phyloP scores from a whole-genome alignment of 2,329 filamentous ascomycete species.

The Dothiorella sarmentorum region DNA sequence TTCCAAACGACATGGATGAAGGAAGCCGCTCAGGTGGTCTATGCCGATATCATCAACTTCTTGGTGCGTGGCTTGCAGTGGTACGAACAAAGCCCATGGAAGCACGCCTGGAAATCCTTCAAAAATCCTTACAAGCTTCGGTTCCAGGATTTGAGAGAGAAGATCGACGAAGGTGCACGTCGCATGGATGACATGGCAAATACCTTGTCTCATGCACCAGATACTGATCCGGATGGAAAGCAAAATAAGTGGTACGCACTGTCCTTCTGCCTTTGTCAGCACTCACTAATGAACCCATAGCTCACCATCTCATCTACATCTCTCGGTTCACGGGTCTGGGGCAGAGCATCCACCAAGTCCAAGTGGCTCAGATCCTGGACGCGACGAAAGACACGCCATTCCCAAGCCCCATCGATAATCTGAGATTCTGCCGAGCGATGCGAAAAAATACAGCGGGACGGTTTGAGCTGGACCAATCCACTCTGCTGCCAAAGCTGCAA shows the following conservation, averaged over 20 bases:
- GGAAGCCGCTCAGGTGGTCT: constrained; percentile 13
- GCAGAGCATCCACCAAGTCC: not conserved
- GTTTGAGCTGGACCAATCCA: not conserved
- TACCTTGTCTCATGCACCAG: not conserved
- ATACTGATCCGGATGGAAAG: not conserved
- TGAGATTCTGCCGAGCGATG: not conserved
- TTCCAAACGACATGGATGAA: constrained; percentile 19
- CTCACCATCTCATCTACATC: not conserved
- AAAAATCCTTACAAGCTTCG: constrained; percentile 16
- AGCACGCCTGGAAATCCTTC: constrained; percentile 12
- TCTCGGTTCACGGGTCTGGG: not conserved
- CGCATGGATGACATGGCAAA: constrained; percentile 18
- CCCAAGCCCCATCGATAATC: not conserved
- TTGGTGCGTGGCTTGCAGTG: constrained; percentile 12
- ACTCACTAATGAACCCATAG: not conserved
- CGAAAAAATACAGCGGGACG: not conserved
- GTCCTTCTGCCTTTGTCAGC: too few relatives aligned
- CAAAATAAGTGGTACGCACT: not conserved
- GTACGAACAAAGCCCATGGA: constrained; percentile 17
- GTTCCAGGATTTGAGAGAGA: constrained; percentile 17
- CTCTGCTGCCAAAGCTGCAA: too few relatives aligned
- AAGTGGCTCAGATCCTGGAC: not conserved
- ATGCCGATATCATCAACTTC: constrained; percentile 20
- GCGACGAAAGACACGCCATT: not conserved
- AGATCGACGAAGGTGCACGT: constrained; percentile 2